These are phyloP conservation scores for Myxozyma monticola DNA, from an alignment of 805 yeast genomes.

Conservation along the genomic window DNA sequence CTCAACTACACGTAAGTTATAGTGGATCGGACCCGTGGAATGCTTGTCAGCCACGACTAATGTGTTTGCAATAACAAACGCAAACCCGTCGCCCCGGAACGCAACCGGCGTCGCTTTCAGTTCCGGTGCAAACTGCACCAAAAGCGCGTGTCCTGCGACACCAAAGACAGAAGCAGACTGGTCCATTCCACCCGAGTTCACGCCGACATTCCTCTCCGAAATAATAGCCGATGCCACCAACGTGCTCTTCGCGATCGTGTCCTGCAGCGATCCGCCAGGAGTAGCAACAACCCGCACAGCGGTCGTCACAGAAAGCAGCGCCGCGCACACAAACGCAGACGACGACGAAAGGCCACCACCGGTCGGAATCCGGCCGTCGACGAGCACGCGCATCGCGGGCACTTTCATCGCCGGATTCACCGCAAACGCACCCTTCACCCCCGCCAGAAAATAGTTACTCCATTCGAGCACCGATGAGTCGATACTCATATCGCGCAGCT, in stretches of 20 bases:
- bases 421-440: constrained; percentile 58
- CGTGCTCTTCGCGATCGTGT: constrained; percentile 49
- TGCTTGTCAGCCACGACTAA: constrained; percentile 62
- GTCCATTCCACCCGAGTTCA: constrained; percentile 79
- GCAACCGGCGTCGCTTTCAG: constrained; percentile 54
- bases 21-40: constrained; percentile 68
- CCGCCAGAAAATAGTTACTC: constrained; percentile 71
- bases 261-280: neutral
- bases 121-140: constrained; percentile 61
- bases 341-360: constrained; percentile 72
- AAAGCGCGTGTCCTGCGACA: constrained; percentile 55
- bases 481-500: constrained; percentile 42
- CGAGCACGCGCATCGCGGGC: constrained; percentile 49
- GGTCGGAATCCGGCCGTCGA: constrained; percentile 68
- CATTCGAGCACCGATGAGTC: constrained; percentile 55
- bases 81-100: constrained; percentile 47
- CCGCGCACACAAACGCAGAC: constrained; percentile 69
- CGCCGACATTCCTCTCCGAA: constrained; percentile 71
- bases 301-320: constrained; percentile 56
- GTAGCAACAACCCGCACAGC: constrained; percentile 47
- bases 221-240: constrained; percentile 61
- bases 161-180: constrained; percentile 73
- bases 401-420: constrained; percentile 37
- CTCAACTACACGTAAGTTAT: constrained; percentile 71
- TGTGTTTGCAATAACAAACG: constrained; percentile 64